Percentiles rank a stretch among this genome's conserved stretches.
Evolutionary conservation across 2,329 filamentous ascomycete species (phyloP).

Genomic region (Fusarium sp.): DNA sequence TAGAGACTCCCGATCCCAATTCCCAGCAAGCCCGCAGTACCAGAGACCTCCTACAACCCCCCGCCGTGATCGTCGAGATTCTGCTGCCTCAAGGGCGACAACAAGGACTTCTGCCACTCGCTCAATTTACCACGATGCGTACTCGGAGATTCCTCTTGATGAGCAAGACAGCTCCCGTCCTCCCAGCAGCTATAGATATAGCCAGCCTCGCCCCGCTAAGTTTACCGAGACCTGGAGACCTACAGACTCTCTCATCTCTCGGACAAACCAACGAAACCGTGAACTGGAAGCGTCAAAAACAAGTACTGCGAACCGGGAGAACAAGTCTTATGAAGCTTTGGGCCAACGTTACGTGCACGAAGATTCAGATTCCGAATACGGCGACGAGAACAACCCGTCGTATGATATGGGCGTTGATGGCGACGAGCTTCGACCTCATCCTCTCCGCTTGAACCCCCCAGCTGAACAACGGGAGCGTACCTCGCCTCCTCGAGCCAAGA

Average conservation of each 20-base stretch:
- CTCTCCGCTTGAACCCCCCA: conserved; percentile 65
- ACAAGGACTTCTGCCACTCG: conserved; percentile 62
- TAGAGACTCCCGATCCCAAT: conserved; percentile 66
- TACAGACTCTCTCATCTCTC: conserved; percentile 66
- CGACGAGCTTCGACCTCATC: conserved; percentile 61
- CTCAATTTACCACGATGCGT: conserved; percentile 59
- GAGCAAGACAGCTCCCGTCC: conserved; percentile 53
- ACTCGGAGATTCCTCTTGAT: conserved; percentile 63
- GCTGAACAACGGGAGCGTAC: conserved; percentile 22
- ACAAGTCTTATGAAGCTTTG: conserved; percentile 62
- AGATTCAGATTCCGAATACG: conserved; percentile 58
- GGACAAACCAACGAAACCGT: conserved; percentile 67
- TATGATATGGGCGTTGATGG: conserved; percentile 49
- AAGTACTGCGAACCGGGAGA: conserved; percentile 51
- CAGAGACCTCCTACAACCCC: conserved; percentile 62
- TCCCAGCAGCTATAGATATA: conserved; percentile 39
- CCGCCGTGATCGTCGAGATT: conserved; percentile 61
- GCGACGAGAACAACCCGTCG: conserved; percentile 54
- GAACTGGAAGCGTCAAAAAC: conserved; percentile 56
- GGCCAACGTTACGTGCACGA: conserved; percentile 60
- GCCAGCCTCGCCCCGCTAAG: conserved; percentile 58
- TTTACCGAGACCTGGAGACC: conserved; percentile 70
- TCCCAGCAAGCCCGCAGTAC: conserved; percentile 67
- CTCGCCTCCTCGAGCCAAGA: conserved; percentile 38
- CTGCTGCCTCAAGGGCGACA: conserved; percentile 59